Evolutionary conservation across 495 filamentous ascomycete species (phyloP).

Genomic region (Neurospora sublineolata): DNA sequence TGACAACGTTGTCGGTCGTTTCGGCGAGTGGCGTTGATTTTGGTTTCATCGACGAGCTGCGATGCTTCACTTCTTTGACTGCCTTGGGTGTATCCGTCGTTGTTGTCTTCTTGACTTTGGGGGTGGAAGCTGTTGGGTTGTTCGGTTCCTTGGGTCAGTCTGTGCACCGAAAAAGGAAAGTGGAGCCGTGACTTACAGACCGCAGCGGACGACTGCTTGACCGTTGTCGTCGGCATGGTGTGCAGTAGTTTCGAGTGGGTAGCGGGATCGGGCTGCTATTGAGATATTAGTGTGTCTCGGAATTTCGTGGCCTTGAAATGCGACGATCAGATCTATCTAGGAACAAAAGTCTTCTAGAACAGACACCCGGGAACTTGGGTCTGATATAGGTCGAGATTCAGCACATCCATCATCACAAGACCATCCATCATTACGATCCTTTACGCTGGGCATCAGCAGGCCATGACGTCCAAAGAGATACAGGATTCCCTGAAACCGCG

Average conservation of each 20-base stretch:
- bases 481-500: neutral
- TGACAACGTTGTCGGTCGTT: constrained; percentile 1
- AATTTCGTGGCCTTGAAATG: neutral
- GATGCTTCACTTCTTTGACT: neutral
- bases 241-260: neutral
- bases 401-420: neutral
- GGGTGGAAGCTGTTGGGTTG: neutral
- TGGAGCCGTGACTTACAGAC: neutral
- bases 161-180: neutral
- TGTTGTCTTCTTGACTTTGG: neutral
- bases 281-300: neutral
- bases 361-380: neutral
- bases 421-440: neutral
- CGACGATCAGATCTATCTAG: neutral
- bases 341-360: neutral
- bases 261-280: neutral
- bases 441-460: neutral
- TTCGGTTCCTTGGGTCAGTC: neutral
- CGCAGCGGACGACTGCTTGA: neutral
- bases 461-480: neutral
- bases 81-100: neutral
- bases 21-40: neutral
- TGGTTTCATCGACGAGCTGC: neutral
- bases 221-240: neutral
- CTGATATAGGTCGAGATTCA: neutral